Evolutionary conservation across 164 flowering plant species (phyloP).

Genomic region (Stephania japonica): DNA sequence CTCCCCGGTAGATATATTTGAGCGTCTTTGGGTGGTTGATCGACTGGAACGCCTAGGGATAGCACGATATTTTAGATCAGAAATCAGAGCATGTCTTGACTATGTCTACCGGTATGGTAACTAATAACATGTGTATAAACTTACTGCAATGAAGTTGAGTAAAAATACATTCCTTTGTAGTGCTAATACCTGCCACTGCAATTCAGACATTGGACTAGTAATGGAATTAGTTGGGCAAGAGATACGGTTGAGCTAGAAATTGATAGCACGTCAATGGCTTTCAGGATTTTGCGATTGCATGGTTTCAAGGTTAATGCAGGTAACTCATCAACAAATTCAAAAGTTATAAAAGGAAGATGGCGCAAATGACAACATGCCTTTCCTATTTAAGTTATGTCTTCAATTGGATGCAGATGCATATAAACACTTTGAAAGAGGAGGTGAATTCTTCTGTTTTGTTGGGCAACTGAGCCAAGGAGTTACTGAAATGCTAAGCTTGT

Average conservation of each 20-base stretch:
- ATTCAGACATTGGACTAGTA: constrained; percentile 59
- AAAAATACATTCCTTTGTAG: neutral
- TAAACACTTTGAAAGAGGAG: constrained; percentile 52
- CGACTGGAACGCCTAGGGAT: constrained; percentile 74
- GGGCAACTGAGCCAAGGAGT: constrained; percentile 82
- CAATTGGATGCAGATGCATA: constrained; percentile 49
- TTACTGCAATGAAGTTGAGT: neutral
- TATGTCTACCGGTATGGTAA: constrained; percentile 48
- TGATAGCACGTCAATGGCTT: constrained; percentile 95
- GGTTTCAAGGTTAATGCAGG: constrained; percentile 75
- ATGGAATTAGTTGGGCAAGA: constrained; percentile 90
- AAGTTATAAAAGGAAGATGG: neutral
- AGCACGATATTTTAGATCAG: constrained; percentile 43
- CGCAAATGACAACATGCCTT: neutral
- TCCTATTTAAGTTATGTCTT: neutral
- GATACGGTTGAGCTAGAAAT: constrained; percentile 58
- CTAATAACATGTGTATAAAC: neutral
- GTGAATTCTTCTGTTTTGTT: constrained; percentile 65
- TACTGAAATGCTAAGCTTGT: constrained; percentile 74
- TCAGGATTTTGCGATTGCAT: constrained; percentile 67
- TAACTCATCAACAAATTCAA: constrained; percentile 15
- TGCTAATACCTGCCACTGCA: neutral
- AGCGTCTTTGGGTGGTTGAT: constrained; percentile 60
- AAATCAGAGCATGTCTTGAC: constrained; percentile 40
- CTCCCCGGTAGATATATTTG: constrained; percentile 71